Evolutionary conservation across 805 yeast species (phyloP).

Genomic region (Monosporozyma siamensis): DNA sequence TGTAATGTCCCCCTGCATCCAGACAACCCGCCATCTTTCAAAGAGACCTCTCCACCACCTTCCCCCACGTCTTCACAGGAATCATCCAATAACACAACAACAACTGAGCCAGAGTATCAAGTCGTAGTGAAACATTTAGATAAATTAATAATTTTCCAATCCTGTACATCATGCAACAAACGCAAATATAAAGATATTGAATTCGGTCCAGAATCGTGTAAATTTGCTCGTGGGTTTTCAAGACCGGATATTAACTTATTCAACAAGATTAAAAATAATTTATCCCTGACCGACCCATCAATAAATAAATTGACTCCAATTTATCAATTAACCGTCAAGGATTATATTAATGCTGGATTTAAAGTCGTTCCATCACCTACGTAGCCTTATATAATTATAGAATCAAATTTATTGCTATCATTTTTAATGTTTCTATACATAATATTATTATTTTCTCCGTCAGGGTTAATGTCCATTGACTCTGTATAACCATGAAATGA

Average conservation of each 20-base stretch:
- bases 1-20: background rate
- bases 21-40: background rate
- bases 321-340: slow-evolving; percentile 12
- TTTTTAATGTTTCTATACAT: background rate
- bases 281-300: background rate
- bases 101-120: background rate
- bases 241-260: slow-evolving; percentile 22
- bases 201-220: slow-evolving; percentile 28
- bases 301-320: slow-evolving; percentile 10
- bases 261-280: slow-evolving; percentile 10
- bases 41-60: background rate
- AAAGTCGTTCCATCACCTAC: slow-evolving; percentile 4
- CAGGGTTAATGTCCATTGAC: background rate
- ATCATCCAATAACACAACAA: too few relatives aligned
- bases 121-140: slow-evolving; percentile 25
- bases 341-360: slow-evolving; percentile 17
- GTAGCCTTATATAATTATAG: too few relatives aligned
- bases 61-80: background rate
- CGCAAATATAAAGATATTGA: slow-evolving; percentile 5
- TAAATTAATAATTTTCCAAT: slow-evolving; percentile 39
- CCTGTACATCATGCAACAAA: slow-evolving; percentile 45
- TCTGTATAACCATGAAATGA: slow-evolving; percentile 6
- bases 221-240: slow-evolving; percentile 49
- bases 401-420: background rate
- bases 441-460: slow-evolving; percentile 5